These are phyloP conservation scores for Achlya hypogyna DNA, from an alignment of 352 stramenopile species.

Conservation along the genomic window DNA sequence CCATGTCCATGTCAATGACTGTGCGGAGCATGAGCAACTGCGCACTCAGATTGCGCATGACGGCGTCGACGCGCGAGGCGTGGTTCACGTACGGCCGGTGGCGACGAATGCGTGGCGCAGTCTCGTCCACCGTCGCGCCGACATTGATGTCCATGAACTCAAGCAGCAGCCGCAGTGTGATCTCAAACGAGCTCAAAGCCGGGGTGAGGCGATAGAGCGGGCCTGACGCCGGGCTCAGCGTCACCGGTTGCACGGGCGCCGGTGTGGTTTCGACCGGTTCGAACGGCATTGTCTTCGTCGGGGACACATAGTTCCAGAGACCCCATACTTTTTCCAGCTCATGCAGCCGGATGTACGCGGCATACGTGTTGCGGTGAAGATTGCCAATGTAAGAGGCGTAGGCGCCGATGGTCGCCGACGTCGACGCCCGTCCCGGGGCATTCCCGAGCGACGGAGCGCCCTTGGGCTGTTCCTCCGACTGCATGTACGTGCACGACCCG, in stretches of 20 bases:
- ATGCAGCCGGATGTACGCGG: constrained; percentile 6
- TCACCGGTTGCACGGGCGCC: not conserved
- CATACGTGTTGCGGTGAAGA: constrained; percentile 9
- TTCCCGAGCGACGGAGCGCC: too few species aligned
- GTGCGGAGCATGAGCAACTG: constrained; percentile 8
- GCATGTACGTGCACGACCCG: not conserved
- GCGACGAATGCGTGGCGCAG: not conserved
- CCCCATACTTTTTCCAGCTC: constrained; percentile 17
- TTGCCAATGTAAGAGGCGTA: constrained; percentile 6
- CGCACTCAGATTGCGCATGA: constrained; percentile 9
- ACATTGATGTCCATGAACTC: constrained; percentile 17
- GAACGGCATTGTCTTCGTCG: constrained; percentile 10
- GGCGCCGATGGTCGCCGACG: constrained; percentile 4
- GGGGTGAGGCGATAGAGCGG: constrained; percentile 9
- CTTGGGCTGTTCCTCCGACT: not conserved
- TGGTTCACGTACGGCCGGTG: constrained; percentile 17
- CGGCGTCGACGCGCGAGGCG: not conserved
- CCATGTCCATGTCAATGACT: constrained; percentile 12
- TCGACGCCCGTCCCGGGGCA: not conserved
- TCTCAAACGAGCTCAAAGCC: constrained; percentile 13
- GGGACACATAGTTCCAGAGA: not conserved
- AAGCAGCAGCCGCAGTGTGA: constrained; percentile 6
- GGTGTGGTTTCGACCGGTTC: not conserved
- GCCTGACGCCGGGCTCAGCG: not conserved
- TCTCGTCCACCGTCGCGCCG: not conserved